phyloP scores from a whole-genome alignment of 495 filamentous ascomycete genomes.

The Parmelia sp. region DNA sequence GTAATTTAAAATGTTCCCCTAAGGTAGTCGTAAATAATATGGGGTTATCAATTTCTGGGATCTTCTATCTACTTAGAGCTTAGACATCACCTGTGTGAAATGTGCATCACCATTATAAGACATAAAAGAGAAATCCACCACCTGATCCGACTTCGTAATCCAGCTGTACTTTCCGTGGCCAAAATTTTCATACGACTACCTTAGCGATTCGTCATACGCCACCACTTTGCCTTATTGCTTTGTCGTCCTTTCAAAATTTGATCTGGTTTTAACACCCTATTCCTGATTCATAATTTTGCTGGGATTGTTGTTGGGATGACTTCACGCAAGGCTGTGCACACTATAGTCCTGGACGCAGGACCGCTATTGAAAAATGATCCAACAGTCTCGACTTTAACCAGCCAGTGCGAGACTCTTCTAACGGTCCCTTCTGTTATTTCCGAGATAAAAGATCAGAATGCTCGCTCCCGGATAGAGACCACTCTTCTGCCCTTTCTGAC shows the following conservation, averaged over 20 bases:
- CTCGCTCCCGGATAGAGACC: slow-evolving; percentile 71
- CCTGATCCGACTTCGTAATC: background rate
- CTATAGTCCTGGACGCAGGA: slow-evolving; percentile 82
- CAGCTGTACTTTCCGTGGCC: background rate
- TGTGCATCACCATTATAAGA: background rate
- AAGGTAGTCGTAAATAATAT: background rate
- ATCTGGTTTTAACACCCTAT: background rate
- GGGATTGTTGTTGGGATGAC: background rate
- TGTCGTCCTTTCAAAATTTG: background rate
- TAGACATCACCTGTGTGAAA: background rate
- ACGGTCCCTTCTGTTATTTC: slow-evolving; percentile 81
- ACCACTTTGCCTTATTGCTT: background rate
- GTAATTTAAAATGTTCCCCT: background rate
- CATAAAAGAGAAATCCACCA: background rate
- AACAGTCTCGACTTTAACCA: slow-evolving; percentile 66
- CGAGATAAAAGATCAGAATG: slow-evolving; percentile 83
- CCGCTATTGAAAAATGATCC: slow-evolving; percentile 88
- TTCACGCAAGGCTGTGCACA: slow-evolving; percentile 60
- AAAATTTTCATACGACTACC: background rate
- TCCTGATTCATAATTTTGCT: background rate
- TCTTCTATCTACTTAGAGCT: background rate
- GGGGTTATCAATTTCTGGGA: background rate
- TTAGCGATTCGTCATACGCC: background rate
- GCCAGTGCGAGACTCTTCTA: slow-evolving; percentile 67
- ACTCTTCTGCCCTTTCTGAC: slow-evolving; percentile 78